phyloP scores from a whole-genome alignment of 2,329 filamentous ascomycete genomes.

The Trichoderma polysporum region DNA sequence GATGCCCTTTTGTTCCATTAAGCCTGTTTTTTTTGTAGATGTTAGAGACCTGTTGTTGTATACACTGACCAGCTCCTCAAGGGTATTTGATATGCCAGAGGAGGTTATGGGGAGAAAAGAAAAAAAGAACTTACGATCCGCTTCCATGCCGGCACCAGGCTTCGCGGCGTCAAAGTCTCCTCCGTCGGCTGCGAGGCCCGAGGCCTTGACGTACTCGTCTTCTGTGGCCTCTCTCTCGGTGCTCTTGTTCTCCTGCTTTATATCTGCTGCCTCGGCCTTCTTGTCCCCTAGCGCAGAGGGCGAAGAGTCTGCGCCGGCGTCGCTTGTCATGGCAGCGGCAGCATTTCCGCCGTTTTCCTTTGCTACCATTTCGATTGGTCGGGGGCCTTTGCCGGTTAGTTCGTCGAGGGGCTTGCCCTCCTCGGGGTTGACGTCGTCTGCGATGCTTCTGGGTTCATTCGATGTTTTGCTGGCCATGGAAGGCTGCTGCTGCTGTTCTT shows the following conservation, averaged over 20 bases:
- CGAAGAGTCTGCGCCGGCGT: not conserved
- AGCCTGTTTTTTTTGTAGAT: slow-evolving; percentile 25
- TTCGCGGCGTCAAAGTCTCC: slow-evolving; percentile 65
- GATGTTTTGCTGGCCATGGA: slow-evolving; percentile 5
- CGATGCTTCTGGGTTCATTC: not conserved
- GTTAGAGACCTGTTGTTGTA: not conserved
- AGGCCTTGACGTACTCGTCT: slow-evolving; percentile 56
- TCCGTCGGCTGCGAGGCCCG: slow-evolving; percentile 61
- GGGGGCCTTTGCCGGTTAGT: slow-evolving; percentile 22
- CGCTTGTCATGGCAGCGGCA: slow-evolving; percentile 21
- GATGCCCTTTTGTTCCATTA: slow-evolving; percentile 37
- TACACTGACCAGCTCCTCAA: too few species aligned
- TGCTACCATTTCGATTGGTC: slow-evolving; percentile 39
- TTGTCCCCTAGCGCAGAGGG: not conserved
- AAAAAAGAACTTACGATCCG: slow-evolving; percentile 54
- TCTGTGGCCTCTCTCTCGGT: slow-evolving; percentile 48
- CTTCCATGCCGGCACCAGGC: slow-evolving; percentile 64
- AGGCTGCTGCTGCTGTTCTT: not conserved
- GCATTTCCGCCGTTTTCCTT: slow-evolving; percentile 35
- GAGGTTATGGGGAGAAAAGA: not conserved
- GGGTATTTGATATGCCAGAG: not conserved
- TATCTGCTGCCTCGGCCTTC: not conserved
- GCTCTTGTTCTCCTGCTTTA: slow-evolving; percentile 23
- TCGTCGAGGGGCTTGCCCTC: slow-evolving; percentile 1
- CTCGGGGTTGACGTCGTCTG: not conserved